Percentiles rank a stretch among this genome's conserved stretches.
These are phyloP conservation scores for Neocatenulostroma microsporum DNA, from an alignment of 2,329 filamentous ascomycete species.

Conservation along the genomic window DNA sequence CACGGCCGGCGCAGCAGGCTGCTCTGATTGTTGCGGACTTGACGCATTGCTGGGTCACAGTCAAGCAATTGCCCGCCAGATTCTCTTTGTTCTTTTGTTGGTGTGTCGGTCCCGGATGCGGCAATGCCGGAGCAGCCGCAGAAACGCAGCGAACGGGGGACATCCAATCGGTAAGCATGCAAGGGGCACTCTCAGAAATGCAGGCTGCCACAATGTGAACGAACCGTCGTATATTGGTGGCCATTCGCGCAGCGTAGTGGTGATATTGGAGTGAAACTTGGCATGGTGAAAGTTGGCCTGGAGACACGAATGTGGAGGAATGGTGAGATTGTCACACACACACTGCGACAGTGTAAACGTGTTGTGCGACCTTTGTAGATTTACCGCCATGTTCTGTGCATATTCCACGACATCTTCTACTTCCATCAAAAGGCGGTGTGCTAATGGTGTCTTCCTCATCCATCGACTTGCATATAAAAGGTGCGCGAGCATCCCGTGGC, in stretches of 20 bases:
- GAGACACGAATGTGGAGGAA: slow-evolving; percentile 16
- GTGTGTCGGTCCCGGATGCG: slow-evolving; percentile 26
- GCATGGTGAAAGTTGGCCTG: slow-evolving; percentile 19
- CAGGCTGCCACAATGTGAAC: slow-evolving; percentile 21
- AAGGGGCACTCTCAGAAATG: slow-evolving; percentile 25
- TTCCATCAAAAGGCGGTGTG: slow-evolving; percentile 6
- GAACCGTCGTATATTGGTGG: slow-evolving; percentile 17
- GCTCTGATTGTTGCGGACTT: slow-evolving; percentile 27
- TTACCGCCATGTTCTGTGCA: slow-evolving; percentile 4
- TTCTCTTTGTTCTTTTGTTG: slow-evolving; percentile 32
- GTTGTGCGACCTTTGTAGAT: slow-evolving; percentile 16
- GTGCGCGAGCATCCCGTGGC: neutral
- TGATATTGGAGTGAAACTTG: slow-evolving; percentile 8
- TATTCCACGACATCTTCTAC: slow-evolving; percentile 5
- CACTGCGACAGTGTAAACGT: slow-evolving; percentile 21
- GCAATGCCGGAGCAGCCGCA: slow-evolving; percentile 19
- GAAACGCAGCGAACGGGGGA: slow-evolving; percentile 25
- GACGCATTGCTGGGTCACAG: slow-evolving; percentile 14
- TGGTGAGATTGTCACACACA: slow-evolving; percentile 19
- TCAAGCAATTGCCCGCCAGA: slow-evolving; percentile 8
- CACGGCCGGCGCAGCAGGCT: slow-evolving; percentile 16
- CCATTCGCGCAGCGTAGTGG: slow-evolving; percentile 2
- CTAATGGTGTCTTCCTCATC: neutral
- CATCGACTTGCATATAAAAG: neutral
- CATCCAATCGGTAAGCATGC: slow-evolving; percentile 27